These are phyloP conservation scores for Colletotrichum karsti DNA, from an alignment of 2,329 filamentous ascomycete species.

Conservation along the genomic window DNA sequence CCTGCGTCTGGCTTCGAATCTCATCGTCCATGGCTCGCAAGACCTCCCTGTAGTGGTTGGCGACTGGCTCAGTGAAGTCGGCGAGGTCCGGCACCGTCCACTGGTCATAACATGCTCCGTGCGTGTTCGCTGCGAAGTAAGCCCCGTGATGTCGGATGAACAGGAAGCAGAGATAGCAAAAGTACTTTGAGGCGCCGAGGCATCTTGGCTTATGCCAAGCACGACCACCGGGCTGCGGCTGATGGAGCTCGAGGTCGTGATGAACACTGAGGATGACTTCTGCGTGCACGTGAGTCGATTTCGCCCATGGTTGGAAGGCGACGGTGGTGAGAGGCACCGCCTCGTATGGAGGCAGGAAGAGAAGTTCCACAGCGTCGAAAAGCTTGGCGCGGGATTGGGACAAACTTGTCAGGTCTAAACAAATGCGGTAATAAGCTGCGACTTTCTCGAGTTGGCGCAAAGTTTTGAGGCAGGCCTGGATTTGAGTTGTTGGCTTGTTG, in stretches of 20 bases:
- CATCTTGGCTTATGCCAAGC: conserved; percentile 21
- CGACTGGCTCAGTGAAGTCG: conserved; percentile 21
- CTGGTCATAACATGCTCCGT: conserved; percentile 30
- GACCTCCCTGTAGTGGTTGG: conserved; percentile 12
- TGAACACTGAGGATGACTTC: conserved; percentile 27
- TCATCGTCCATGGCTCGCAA: conserved; percentile 23
- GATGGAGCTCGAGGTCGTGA: conserved; percentile 19
- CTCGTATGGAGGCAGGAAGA: conserved; percentile 27
- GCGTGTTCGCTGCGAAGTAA: conserved; percentile 28
- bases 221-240: background rate
- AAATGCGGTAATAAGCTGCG: conserved; percentile 29
- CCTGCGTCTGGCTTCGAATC: background rate
- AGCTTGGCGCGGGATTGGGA: conserved; percentile 6
- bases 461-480: conserved; percentile 29
- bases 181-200: conserved; percentile 29
- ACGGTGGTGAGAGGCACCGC: conserved; percentile 20
- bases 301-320: conserved; percentile 29
- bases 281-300: conserved; percentile 29
- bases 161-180: conserved; percentile 31
- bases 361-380: conserved; percentile 12
- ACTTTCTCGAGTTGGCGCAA: conserved; percentile 30
- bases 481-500: conserved; percentile 22
- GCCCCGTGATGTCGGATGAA: conserved; percentile 28
- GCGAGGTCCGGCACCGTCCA: conserved; percentile 30
- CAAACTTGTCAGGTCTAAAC: conserved; percentile 2